Evolutionary conservation across 306 rosid species (phyloP).

Genomic region (Citrullus colocynthis): DNA sequence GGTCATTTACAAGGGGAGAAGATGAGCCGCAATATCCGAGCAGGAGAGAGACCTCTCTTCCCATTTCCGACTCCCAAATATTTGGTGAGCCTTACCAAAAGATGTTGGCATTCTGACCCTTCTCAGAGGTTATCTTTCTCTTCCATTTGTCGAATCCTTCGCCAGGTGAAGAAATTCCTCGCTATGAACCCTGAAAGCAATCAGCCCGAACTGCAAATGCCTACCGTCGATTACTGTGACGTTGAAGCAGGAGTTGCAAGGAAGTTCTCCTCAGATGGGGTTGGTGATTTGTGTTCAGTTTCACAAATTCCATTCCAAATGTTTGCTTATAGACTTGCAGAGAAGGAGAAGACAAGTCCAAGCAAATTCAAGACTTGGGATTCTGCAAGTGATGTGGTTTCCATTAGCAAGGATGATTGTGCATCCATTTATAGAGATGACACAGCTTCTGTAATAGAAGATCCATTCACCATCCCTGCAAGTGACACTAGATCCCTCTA

Average conservation of each 20-base stretch:
- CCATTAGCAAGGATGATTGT: constrained; percentile 13
- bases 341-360: constrained; percentile 42
- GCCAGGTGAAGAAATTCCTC: constrained; percentile 65
- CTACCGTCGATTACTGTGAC: constrained; percentile 54
- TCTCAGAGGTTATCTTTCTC: constrained; percentile 65
- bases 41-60: constrained; percentile 90
- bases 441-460: constrained; percentile 21
- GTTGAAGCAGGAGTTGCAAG: constrained; percentile 49
- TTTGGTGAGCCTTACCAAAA: constrained; percentile 61
- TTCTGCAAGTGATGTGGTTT: constrained; percentile 16
- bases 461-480: constrained; percentile 14
- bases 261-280: constrained; percentile 20
- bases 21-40: constrained; percentile 45
- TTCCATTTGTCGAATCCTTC: constrained; percentile 69
- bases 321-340: constrained; percentile 56
- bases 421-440: constrained; percentile 17
- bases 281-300: constrained; percentile 14
- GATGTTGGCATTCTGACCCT: constrained; percentile 82
- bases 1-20: constrained; percentile 65
- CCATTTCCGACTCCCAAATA: constrained; percentile 73
- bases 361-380: constrained; percentile 24
- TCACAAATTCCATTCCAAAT: constrained; percentile 72
- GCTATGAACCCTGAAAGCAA: constrained; percentile 42
- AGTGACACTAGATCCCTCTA: constrained; percentile 22
- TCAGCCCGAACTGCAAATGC: constrained; percentile 33